Conservation (phyloP, 148 eudicot species). For the Silene uniflora region DNA sequence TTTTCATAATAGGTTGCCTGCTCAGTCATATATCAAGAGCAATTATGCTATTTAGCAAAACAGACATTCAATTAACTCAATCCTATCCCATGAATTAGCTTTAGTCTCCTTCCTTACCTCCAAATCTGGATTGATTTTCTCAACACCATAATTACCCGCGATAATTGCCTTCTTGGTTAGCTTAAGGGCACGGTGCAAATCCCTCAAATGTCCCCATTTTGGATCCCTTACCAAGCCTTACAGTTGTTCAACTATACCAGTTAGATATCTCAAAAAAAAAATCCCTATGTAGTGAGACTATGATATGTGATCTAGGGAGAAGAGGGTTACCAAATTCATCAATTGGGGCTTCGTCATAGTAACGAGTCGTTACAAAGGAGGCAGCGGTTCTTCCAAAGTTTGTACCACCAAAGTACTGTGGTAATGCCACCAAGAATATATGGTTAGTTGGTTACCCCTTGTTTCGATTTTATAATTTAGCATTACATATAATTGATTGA, state of each 20-base stretch:
- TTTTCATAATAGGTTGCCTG: conserved; percentile 56
- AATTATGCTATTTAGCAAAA: neutral
- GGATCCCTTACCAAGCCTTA: conserved; percentile 73
- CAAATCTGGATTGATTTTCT: conserved; percentile 20
- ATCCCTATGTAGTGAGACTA: neutral
- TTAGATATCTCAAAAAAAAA: neutral
- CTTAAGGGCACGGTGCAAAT: conserved; percentile 65
- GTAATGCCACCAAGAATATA: neutral
- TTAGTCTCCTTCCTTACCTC: conserved; percentile 39
- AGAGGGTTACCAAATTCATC: conserved; percentile 68
- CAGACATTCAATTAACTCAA: neutral
- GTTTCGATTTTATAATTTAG: neutral
- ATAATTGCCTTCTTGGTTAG: conserved; percentile 56
- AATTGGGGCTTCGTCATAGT: conserved; percentile 96
- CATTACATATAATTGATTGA: neutral
- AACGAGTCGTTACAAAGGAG: conserved; percentile 73
- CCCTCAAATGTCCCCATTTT: conserved; percentile 73
- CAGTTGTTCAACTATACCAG: neutral
- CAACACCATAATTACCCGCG: conserved; percentile 35
- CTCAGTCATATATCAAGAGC: conserved; percentile 1
- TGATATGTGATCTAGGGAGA: neutral
- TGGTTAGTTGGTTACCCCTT: no score
- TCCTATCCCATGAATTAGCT: neutral
- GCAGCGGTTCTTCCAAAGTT: conserved; percentile 71
- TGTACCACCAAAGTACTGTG: conserved; percentile 87